Base-by-base conservation (phyloP, 108 stramenopile genomes). In the Conticribra weissflogii region DNA sequence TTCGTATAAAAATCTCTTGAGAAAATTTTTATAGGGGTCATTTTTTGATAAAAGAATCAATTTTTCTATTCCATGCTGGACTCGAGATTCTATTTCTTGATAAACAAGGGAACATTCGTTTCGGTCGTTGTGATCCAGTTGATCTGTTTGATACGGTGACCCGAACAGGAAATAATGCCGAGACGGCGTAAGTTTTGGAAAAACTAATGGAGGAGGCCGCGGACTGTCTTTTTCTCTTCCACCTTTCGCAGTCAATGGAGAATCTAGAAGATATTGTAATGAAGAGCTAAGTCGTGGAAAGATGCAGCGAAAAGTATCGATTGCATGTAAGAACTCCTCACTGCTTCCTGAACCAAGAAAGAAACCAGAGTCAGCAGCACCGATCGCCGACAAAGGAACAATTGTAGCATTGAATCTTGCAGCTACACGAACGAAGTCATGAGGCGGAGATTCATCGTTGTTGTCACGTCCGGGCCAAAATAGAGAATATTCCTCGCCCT, bases 401-500 rank as follows among this genome's bases (percentile, higher is more conserved):
- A 97, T 93, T 9, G 91, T 92, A 5, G 96, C 93, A 68, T 94
- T 91, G 75, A 89, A 95, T 36, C 63, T 63, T 28, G 86, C 89
- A 3, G 96, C 96, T 7, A 89, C 82, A 27, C 96, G 69, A 16
- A 97, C 92, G 82, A 97, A 97, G 44, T 97, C 96, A 22, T 41
- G 5, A 5, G 36, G 12, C 36, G 36, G 12, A 41, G 36, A 41
- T 41, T 41, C 36, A 5, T 41, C 36, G 5, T 5, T 12, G 5
- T 41, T 41, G 36, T 63, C 56, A 74, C 85, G 83, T 59, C 88
- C 86, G 4, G 93, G 93, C 96, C 96, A 97, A 59, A 93, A 92
- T 18, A 97, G 74, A 53, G 86, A 51, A 72, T 97, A 93, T 9
- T 81, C 87, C 66, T 95, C 89, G 44, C 81, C 77, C 54, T 79